These are phyloP conservation scores for Mycena capillaripes DNA, from an alignment of 768 basidiomycete species.

Conservation along the genomic window DNA sequence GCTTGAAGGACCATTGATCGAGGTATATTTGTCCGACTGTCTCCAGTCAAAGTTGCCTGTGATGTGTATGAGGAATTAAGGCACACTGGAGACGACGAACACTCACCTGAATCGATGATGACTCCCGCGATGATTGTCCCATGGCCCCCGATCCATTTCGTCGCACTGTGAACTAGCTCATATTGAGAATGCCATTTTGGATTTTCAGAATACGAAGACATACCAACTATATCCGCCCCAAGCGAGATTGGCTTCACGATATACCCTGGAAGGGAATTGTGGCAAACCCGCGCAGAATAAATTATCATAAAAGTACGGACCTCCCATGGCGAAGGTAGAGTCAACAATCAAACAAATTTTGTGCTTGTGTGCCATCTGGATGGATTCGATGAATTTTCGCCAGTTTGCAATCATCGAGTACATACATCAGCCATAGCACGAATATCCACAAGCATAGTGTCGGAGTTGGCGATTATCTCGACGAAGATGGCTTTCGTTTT, in stretches of 20 bases:
- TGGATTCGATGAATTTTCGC: background rate
- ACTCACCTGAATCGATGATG: slow-evolving; percentile 62
- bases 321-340: slow-evolving; percentile 84
- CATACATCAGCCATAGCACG: slow-evolving; percentile 75
- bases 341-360: slow-evolving; percentile 86
- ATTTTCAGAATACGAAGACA: slow-evolving; percentile 40
- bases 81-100: background rate
- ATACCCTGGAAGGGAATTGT: no score
- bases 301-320: slow-evolving; percentile 41
- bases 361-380: slow-evolving; percentile 76
- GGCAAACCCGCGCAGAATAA: no score
- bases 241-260: slow-evolving; percentile 77
- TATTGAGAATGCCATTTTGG: no score
- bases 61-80: slow-evolving; percentile 37
- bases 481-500: slow-evolving; percentile 83
- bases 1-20: background rate
- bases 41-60: slow-evolving; percentile 9
- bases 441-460: slow-evolving; percentile 73
- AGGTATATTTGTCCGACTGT: background rate
- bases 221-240: slow-evolving; percentile 84
- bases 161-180: slow-evolving; percentile 31
- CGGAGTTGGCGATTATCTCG: slow-evolving; percentile 84
- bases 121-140: slow-evolving; percentile 67
- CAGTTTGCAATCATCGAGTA: background rate
- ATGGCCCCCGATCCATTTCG: slow-evolving; percentile 50